Base-by-base conservation (phyloP, 2,329 filamentous ascomycete genomes). In the Ophiostoma sp. region DNA sequence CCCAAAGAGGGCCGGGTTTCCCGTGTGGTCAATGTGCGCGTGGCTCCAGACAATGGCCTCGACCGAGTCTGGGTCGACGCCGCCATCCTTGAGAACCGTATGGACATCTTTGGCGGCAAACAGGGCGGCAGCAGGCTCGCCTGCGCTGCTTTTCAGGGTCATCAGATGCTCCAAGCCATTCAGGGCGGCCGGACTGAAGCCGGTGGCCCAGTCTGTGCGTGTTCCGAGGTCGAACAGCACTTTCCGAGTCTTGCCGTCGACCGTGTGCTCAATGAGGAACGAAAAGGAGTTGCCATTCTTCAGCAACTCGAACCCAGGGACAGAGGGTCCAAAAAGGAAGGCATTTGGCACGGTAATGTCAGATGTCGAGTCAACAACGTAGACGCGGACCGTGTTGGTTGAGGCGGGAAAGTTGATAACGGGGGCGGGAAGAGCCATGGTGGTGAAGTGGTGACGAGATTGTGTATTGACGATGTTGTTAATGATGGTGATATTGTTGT, bases 21-120 rank as follows among this genome's bases (percentile, higher is more conserved):
- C 86, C 42, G 82, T 81, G 74, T 87, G 85, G 77, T 87, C 85
- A 77, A 84, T 84, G 75, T 87, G 85, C 4, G 82, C 80, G 73
- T 87, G 85, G 74, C 81, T 83, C 22, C 84, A 78, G 36, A 86
- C 80, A 4, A 86, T 66, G 39, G 76, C 77, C 22, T 76, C 73
- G 59, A 78, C 69, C 39, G 70, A 64, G 50, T 36, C 45, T 9
- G 69, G 68, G 66, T 73, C 73, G 33, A 77, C 70, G n/a, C 72
- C 72, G 52, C 71, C 31, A 6, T 72, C 72, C 1, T 12, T 33
- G 2, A 75, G 25, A 17, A 75, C 48, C 8, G 71, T 69, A 31
- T 42, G 31, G 31, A 72, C 71, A 36, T 71, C 63, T n/a, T 75
- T 72, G 33, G 52, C 25, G 17, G 59, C 74, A 7, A 1, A 4